Conservation (phyloP, 345 rosid species). For the Heritiera fomes region DNA sequence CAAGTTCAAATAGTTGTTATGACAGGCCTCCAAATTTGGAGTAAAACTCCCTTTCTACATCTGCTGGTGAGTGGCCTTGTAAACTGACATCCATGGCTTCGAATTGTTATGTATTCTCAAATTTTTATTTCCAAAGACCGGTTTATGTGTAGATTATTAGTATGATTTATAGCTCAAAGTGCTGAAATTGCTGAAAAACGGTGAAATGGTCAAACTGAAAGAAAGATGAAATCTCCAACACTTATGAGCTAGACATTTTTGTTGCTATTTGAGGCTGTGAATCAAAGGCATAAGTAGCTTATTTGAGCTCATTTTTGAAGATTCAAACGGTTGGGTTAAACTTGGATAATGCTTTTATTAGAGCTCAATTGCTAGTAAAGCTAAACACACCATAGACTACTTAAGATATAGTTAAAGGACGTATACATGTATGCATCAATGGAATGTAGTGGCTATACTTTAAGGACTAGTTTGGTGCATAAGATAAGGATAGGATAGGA, state of each 20-base stretch:
- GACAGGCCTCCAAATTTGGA: not conserved
- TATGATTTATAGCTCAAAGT: not conserved
- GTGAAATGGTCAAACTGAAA: not conserved
- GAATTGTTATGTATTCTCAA: not conserved
- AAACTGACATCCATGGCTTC: not conserved
- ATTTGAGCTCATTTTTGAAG: not conserved
- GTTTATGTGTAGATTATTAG: not conserved
- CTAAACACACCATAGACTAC: not conserved
- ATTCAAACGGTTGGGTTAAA: not conserved
- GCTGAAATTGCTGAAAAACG: not conserved
- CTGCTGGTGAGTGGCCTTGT: not conserved
- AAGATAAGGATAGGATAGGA: too few species aligned
- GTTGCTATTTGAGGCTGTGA: not conserved
- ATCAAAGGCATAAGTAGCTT: not conserved
- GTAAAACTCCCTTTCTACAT: not conserved
- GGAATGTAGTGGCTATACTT: too few species aligned
- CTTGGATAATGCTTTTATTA: not conserved
- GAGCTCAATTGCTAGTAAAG: not conserved
- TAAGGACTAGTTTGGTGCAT: too few species aligned
- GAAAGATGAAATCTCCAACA: not conserved
- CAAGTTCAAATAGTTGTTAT: not conserved
- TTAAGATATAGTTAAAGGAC: too few species aligned
- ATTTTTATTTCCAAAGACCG: not conserved
- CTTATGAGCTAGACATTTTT: not conserved
- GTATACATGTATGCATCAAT: too few species aligned